Evolutionary conservation across 495 filamentous ascomycete species (phyloP), one percentile per base, ranked within the genome.

Genomic region (Aspergillus cristatus): DNA sequence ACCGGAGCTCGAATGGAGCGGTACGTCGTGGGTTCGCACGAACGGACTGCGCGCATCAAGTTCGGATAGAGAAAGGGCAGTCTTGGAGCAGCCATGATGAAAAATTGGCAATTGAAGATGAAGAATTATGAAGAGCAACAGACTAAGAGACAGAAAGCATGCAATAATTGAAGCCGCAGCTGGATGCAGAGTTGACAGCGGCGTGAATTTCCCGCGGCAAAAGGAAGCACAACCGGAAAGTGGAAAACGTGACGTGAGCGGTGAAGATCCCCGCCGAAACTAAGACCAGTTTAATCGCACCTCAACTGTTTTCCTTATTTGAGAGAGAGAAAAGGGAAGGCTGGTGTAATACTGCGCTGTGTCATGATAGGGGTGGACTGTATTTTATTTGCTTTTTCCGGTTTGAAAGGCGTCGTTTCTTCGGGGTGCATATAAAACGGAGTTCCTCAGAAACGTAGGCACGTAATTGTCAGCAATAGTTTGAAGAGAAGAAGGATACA

Each of bases 41-140:
- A 47, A 17, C 62, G 51, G 17, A 62, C 48, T 2, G 60, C 53
- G 12, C 62, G 63, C 40, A 78, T 81, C 32, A 84, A 59, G 45
- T 82, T 75, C 25, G 83, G 82, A 48, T 87, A 88, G 12, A 88
- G 70, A 48, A 88, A 87, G 3, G 76, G 76, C 22, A 90, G 67
- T 47, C 84, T 69, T 34, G 67, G 66, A 7, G 74, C 67, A 34
- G 81, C 74, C 84, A 90, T 90, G 38, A 40, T 43, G 41, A 39
- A 18, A 7, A 24, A 22, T 0, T 15, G 12, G 18, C 28, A 18
- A 14, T 26, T 16, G 22, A 20, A 17, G 17, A 15, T 15, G 24
- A 30, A 31, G 11, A 7, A 37, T 3, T 16, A 36, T 25, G 26
- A 12, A 36, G 6, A 41, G 24, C 18, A 37, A 17, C n/a, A 43